Evolutionary conservation across 177 flowering plant genomes (phyloP), one percentile per base, ranked within the genome.

Genomic region (Vitis hybrid): DNA sequence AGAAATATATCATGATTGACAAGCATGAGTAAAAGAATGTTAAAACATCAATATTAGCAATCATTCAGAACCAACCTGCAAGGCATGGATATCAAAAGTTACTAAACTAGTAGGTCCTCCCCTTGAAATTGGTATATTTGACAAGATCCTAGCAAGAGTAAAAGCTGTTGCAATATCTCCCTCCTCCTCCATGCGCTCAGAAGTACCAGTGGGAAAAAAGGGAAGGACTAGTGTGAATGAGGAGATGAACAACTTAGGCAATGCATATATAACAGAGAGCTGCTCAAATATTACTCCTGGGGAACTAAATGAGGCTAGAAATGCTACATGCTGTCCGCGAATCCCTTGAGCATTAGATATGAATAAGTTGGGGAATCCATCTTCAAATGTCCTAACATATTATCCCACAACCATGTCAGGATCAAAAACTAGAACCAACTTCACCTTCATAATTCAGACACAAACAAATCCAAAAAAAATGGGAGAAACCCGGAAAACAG

Each of bases 161-260:
- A 92, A 90, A 49, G 99, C 98, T 8, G 99, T 96, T 49, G 98
- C 99, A 22, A 96, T 86, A 81, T 96, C 99, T 63, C 98, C 99
- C 80, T 96, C 98, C 54, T 93, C 99, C 83, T 96, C 99, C 89
- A 96, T 86, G 2, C 99, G 88, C 84, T 96, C 98, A 22, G 86
- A 91, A 59, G 99, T 88, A 26, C 99, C 99, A 8, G 99, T 96
- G 16, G 98, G 98, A 71, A 96, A 96, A 80, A 92, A 93, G 3
- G 99, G 99, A 55, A 96, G 97, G 54, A 96, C 97, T 18, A 96
- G 90, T 9, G 94, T 93, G 80, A 96, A 93, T 1, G 97, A 96
- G 51, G 93, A 79, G 60, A 89, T 71, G 63, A 96, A 93, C 75
- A 93, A 81, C 80, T 90, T 91, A 5, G 98, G 97, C 81, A 96